Evolutionary conservation across 306 rosid genomes (phyloP).

Genomic region (Cucumis melo): DNA sequence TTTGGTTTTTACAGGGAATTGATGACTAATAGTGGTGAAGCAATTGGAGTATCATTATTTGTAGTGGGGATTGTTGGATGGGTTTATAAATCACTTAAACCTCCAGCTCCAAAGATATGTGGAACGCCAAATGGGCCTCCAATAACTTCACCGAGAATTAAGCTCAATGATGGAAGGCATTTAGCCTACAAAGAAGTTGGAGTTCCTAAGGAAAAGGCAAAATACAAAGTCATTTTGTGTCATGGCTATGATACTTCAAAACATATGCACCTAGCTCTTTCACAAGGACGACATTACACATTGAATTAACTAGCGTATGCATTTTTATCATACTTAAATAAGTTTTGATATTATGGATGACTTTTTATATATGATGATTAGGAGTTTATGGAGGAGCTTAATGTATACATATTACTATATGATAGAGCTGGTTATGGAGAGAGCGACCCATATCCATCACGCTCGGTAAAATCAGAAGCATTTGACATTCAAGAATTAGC

Average conservation of each 20-base stretch:
- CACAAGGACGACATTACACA: constrained; percentile 27
- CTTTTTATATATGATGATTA: too few species aligned
- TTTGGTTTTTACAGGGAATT: too few species aligned
- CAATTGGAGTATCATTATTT: too few species aligned
- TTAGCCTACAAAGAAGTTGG: not conserved
- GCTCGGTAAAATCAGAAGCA: not conserved
- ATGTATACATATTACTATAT: too few species aligned
- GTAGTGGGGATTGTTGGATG: not conserved
- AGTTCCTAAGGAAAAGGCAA: not conserved
- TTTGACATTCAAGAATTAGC: not conserved
- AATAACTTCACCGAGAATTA: not conserved
- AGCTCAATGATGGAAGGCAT: not conserved
- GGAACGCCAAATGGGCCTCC: not conserved
- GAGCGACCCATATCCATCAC: not conserved
- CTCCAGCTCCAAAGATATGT: not conserved
- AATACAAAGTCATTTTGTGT: not conserved
- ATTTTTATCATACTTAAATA: too few species aligned
- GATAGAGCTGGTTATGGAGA: not conserved
- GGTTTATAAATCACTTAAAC: not conserved
- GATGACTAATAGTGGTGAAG: too few species aligned
- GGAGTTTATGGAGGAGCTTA: not conserved
- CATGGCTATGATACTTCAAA: constrained; percentile 55
- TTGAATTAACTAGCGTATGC: too few species aligned
- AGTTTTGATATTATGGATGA: too few species aligned
- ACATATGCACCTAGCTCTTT: constrained; percentile 25